Evolutionary conservation across 768 basidiomycete species (phyloP).

Genomic region (Phallus indusiatus): DNA sequence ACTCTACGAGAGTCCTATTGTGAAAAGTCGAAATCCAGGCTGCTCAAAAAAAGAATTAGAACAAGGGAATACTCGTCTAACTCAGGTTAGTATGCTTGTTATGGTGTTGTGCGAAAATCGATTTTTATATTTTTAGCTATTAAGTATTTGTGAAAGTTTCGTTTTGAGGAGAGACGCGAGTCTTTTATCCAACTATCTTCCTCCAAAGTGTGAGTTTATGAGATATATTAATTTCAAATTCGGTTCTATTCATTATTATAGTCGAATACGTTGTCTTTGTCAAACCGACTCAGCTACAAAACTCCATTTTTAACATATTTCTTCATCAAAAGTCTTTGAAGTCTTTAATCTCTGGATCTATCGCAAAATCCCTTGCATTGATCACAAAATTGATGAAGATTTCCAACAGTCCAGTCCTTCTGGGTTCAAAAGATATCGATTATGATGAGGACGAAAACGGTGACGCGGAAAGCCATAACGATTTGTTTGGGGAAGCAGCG

Average conservation of each 20-base stretch:
- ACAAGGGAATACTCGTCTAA: constrained; percentile 64
- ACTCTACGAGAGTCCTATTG: constrained; percentile 81
- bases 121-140: constrained; percentile 42
- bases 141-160: constrained; percentile 72
- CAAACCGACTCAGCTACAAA: constrained; percentile 75
- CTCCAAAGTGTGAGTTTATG: constrained; percentile 70
- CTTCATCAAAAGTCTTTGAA: constrained; percentile 64
- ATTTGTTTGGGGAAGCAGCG: constrained; percentile 50
- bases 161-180: constrained; percentile 83
- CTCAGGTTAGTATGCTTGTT: constrained; percentile 44
- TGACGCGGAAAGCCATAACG: constrained; percentile 18
- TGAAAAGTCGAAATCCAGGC: constrained; percentile 74
- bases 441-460: constrained; percentile 45
- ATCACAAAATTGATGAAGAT: constrained; percentile 81
- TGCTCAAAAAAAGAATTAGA: constrained; percentile 65
- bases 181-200: constrained; percentile 73
- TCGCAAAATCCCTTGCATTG: constrained; percentile 68
- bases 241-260: constrained; percentile 22
- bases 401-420: constrained; percentile 83
- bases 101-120: no score
- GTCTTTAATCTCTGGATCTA: constrained; percentile 57
- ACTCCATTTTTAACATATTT: constrained; percentile 67
- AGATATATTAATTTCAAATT: background rate
- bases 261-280: constrained; percentile 99
- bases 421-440: constrained; percentile 55